Evolutionary conservation across 1,284 basidiomycete species (phyloP), one percentile per base, ranked within the genome.

Genomic region (Apiotrichum siamense): DNA sequence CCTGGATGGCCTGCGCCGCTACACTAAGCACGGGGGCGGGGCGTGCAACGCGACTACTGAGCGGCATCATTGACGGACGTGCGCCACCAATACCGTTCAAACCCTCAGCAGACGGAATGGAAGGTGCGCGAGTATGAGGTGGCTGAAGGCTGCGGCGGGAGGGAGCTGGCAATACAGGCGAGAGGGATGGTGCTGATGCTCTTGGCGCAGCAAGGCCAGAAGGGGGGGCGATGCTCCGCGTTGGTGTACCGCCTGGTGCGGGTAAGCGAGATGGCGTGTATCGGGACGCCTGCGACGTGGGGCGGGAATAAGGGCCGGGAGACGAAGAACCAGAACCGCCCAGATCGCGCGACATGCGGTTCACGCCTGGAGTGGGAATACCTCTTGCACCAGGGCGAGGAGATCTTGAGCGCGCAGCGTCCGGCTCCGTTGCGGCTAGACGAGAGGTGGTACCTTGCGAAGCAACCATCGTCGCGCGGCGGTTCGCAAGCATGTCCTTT

Each of bases 401-500:
- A 2, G 44, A 47, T 18, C 21, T n/a, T 5, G 36, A 24, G n/a
- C 44, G 27, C 20, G 32, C 32, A 7, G 41, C 24, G 1, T 32
- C 35, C 10, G 35, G 25, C 4, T 21, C 29, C 1, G 29, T 23
- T 7, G 35, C 41, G 3, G 44, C 52, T n/a, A n/a, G n/a, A 3
- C 59, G 50, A 21, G 46, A 35, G 7, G 33, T n/a, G 18, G 33
- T n/a, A 23, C 60, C 49, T 47, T 66, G 67, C 18, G 61, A 52
- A 0, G 67, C 56, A 0, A 64, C 64, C 57, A 72, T 63, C 7
- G 69, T 64, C 11, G 67, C 67, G 20, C 62, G 45, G 37, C 70
- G 60, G 51, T 72, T 72, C n/a, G 67, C 67, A 18, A 72, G 57
- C 70, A 72, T 72, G 45, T 72, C 70, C 51, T 70, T 72, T 12